Percentiles rank a stretch among this genome's conserved stretches.
Evolutionary conservation across 306 rosid genomes (phyloP).

Genomic region (Vicia faba): DNA sequence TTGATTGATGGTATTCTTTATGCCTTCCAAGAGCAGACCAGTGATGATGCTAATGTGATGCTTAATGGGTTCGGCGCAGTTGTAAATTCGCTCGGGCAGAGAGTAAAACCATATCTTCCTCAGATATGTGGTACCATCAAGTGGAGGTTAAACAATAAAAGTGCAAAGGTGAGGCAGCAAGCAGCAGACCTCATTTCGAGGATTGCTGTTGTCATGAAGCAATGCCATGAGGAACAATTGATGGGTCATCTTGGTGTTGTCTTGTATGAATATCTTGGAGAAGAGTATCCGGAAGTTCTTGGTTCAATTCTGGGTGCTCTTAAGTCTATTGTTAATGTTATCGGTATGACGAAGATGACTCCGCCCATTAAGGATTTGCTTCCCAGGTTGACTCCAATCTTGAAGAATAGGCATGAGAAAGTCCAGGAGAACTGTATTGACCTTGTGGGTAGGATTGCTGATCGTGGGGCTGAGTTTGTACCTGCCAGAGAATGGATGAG

Average conservation of each 20-base stretch:
- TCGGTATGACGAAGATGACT: constrained; percentile 99
- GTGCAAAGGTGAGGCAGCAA: constrained; percentile 97
- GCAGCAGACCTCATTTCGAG: constrained; percentile 96
- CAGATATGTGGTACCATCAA: constrained; percentile 98
- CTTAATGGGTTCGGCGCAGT: constrained; percentile 98
- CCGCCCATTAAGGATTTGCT: constrained; percentile 97
- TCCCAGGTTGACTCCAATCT: constrained; percentile 90
- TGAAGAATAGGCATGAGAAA: constrained; percentile 96
- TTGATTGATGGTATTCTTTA: constrained; percentile 93
- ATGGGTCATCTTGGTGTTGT: constrained; percentile 99
- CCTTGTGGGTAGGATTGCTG: constrained; percentile 95
- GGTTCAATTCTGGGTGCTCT: constrained; percentile 96
- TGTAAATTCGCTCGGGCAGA: constrained; percentile 89
- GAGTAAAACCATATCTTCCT: constrained; percentile 92
- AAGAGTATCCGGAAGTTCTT: constrained; percentile 93
- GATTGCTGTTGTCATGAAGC: constrained; percentile 96
- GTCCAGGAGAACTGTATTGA: constrained; percentile 98
- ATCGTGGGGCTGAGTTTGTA: constrained; percentile 96
- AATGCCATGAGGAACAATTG: constrained; percentile 93
- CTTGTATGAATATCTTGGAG: constrained; percentile 91
- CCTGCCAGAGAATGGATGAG: constrained; percentile 99
- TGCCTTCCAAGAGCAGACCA: constrained; percentile 99
- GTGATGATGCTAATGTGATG: constrained; percentile 98
- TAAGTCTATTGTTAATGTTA: constrained; percentile 93
- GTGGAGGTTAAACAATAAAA: constrained; percentile 96